Percentiles rank a stretch among this genome's conserved stretches.
Conservation (phyloP, 2,329 filamentous ascomycete genomes). For the Teratosphaeria pseudoeucalypti region DNA sequence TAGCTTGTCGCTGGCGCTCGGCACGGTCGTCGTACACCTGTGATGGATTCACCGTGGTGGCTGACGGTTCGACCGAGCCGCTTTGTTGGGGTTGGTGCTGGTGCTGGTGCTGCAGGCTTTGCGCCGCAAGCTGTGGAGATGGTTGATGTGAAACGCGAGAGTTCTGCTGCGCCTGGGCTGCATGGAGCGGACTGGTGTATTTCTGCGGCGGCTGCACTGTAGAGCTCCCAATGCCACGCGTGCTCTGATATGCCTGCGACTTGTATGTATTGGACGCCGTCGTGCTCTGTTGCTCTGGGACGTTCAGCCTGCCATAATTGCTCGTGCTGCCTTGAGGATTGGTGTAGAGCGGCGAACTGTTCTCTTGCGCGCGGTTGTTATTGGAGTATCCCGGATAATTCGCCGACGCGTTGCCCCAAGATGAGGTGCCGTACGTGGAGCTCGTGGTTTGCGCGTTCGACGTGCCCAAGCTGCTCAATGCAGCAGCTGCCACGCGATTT, state of each 20-base stretch:
- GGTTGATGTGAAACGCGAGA: constrained; percentile 14
- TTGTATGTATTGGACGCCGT: constrained; percentile 5
- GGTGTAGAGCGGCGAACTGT: constrained; percentile 16
- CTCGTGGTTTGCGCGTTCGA: constrained; percentile 4
- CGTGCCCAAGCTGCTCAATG: constrained; percentile 14
- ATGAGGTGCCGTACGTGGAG: constrained; percentile 8
- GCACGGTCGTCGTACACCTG: constrained; percentile 46
- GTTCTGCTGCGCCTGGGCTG: constrained; percentile 19
- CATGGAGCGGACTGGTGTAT: constrained; percentile 22
- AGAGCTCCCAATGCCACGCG: constrained; percentile 7
- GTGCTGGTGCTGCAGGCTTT: constrained; percentile 6
- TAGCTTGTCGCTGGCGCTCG: constrained; percentile 35
- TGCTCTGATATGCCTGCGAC: constrained; percentile 10
- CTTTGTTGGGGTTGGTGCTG: constrained; percentile 14
- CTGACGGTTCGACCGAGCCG: constrained; percentile 22
- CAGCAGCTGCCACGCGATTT: constrained; percentile 11
- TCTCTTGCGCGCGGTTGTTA: constrained; percentile 12
- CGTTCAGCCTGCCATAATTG: constrained; percentile 14
- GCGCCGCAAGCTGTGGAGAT: constrained; percentile 17
- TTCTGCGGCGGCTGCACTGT: constrained; percentile 14
- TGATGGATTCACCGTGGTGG: constrained; percentile 42
- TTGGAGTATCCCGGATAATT: constrained; percentile 4
- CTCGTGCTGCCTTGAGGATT: constrained; percentile 7
- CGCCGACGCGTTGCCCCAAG: constrained; percentile 4
- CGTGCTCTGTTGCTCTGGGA: constrained; percentile 13